Base-by-base conservation (phyloP, 805 yeast genomes). In the Wickerhamomyces canadensis region DNA sequence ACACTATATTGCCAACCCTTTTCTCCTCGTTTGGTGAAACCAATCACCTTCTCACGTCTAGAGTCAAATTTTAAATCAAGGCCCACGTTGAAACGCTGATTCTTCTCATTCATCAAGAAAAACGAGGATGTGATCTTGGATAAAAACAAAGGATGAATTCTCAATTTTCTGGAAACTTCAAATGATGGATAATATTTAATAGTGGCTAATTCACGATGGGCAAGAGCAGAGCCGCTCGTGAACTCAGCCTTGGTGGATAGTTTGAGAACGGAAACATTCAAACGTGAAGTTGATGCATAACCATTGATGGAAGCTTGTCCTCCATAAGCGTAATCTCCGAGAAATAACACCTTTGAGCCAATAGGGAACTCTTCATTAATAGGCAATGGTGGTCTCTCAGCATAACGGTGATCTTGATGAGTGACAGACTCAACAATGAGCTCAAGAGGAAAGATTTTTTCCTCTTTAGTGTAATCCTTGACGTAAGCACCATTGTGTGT, bases 271-370 rank as follows among this genome's bases (percentile, higher is more conserved):
- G 79, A 72, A 23, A 75, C 43, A 16, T 68, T 65, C 40, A 83
- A 61, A 45, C 71, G 63, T 9, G 61, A 54, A 6, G 58, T 58
- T 18, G 68, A 66, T 22, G 67, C 68, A 51, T 81, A 76, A 0
- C 84, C 91, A 33, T 72, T 72, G 31, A 84, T 73, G 17, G 66
- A 66, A 5, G 87, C 85, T 31, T 84, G 78, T 5, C 86, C 74
- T 37, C 98, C 98, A 56, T 86, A 93, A 2, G 89, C 94, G 58
- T 79, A 78, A 19, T 80, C 86, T 33, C 97, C 95, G 43, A 93
- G 66, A 55, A 85, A 85, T 8, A 91, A 75, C 19, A 80, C 89
- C 35, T 77, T 74, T 0, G 84, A 71, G 13, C 74, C 80, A 4
- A 71, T 37, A 15, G 97, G 97, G 60, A 73, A 93, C 57, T 91